phyloP scores from a whole-genome alignment of 805 yeast species.

The Barnettozyma pratensis region DNA sequence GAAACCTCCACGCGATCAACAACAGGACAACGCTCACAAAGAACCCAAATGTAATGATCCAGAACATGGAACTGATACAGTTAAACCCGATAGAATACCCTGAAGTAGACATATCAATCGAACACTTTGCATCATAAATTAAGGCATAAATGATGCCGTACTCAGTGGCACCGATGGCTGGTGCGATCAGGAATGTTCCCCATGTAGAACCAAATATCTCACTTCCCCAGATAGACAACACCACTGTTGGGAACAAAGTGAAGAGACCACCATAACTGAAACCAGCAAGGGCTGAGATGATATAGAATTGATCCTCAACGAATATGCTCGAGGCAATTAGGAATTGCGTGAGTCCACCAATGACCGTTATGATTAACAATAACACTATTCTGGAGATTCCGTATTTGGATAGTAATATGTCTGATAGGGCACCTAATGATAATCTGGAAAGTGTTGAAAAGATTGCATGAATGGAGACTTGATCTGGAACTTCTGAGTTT shows the following conservation, averaged over 20 bases:
- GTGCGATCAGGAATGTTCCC: constrained; percentile 86
- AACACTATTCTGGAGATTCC: constrained; percentile 28
- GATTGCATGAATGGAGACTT: constrained; percentile 57
- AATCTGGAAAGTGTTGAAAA: constrained; percentile 71
- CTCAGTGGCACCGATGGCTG: constrained; percentile 72
- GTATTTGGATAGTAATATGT: constrained; percentile 37
- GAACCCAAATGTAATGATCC: constrained; percentile 14
- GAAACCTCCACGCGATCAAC: constrained; percentile 18
- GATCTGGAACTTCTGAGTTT: constrained; percentile 32
- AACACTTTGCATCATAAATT: constrained; percentile 42
- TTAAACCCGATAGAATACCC: not conserved
- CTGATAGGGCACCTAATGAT: constrained; percentile 62
- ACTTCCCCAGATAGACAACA: constrained; percentile 82
- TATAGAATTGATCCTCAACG: constrained; percentile 18
- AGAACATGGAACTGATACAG: constrained; percentile 19
- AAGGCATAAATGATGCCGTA: constrained; percentile 69
- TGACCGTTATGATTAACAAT: constrained; percentile 27
- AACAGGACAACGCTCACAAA: constrained; percentile 8
- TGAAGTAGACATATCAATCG: not conserved
- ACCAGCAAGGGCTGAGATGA: constrained; percentile 54
- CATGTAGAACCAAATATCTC: constrained; percentile 88
- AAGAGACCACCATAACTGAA: constrained; percentile 76
- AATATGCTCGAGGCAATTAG: constrained; percentile 20
- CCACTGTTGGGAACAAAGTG: constrained; percentile 80
- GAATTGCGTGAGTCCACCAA: constrained; percentile 34